Conservation (phyloP, 169 alveolate genomes). For the Plasmodium gonderi region DNA sequence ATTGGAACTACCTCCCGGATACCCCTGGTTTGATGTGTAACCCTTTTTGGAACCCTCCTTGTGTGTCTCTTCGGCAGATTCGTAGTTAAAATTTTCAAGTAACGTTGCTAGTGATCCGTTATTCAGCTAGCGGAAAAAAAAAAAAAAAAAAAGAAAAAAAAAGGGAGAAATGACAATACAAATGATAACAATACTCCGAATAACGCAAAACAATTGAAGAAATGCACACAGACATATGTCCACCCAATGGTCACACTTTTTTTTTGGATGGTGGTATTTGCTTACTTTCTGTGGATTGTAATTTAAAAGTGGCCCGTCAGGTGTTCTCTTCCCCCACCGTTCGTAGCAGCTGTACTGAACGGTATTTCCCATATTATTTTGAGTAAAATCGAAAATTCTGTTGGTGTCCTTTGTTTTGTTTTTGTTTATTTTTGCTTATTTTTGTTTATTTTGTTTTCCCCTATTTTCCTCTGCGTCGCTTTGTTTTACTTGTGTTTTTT, state of each 20-base stretch:
- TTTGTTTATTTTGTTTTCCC: neutral
- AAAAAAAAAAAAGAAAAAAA: neutral
- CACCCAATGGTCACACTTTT: neutral
- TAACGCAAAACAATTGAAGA: neutral
- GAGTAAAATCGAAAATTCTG: neutral
- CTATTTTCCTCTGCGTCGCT: neutral
- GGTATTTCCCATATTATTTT: slow-evolving; percentile 62
- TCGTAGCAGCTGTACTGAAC: slow-evolving; percentile 71
- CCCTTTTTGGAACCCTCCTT: neutral
- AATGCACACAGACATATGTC: neutral
- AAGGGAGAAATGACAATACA: neutral
- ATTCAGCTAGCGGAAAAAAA: slow-evolving; percentile 22
- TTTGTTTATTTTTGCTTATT: neutral
- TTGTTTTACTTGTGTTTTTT: neutral
- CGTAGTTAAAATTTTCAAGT: slow-evolving; percentile 62
- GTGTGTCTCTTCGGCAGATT: slow-evolving; percentile 9
- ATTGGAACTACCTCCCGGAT: neutral
- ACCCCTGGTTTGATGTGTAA: neutral
- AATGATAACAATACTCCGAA: neutral
- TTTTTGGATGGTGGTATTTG: neutral
- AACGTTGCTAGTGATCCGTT: slow-evolving; percentile 33
- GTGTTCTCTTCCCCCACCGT: slow-evolving; percentile 72
- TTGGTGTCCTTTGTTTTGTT: neutral
- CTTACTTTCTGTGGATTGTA: slow-evolving; percentile 49
- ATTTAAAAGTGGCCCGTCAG: slow-evolving; percentile 64